Conservation (phyloP, 2,329 filamentous ascomycete species). For the Aspergillus sp. region DNA sequence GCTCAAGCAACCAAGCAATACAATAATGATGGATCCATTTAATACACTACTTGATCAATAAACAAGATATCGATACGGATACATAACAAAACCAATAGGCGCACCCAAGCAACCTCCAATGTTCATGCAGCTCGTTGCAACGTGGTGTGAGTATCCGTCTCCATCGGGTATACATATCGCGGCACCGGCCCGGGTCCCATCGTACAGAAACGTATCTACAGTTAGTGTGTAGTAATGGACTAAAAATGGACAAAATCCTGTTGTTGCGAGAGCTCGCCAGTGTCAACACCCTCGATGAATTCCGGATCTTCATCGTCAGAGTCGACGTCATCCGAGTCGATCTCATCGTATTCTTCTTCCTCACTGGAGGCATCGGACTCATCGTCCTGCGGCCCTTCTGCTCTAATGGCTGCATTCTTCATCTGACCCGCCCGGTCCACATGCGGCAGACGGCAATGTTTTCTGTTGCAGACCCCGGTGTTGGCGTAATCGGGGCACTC, state of each 20-base stretch:
- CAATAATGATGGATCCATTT: not conserved
- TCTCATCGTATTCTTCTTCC: slow-evolving; percentile 58
- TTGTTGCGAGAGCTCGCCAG: slow-evolving; percentile 46
- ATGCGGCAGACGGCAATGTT: slow-evolving; percentile 78
- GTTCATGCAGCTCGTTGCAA: not conserved
- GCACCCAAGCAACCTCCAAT: not conserved
- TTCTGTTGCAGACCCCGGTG: slow-evolving; percentile 71
- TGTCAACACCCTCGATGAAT: slow-evolving; percentile 31
- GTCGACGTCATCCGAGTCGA: slow-evolving; percentile 65
- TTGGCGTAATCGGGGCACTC: slow-evolving; percentile 97
- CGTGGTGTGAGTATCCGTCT: not conserved
- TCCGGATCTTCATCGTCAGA: slow-evolving; percentile 54
- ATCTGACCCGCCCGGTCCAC: slow-evolving; percentile 79
- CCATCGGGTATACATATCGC: not conserved
- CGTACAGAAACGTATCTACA: not conserved
- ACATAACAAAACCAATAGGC: not conserved
- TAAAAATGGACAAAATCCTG: slow-evolving; percentile 49
- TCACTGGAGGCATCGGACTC: slow-evolving; percentile 71
- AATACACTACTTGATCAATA: not conserved
- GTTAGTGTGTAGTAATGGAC: not conserved
- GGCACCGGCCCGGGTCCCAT: not conserved
- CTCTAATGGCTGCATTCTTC: slow-evolving; percentile 44
- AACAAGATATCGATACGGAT: not conserved
- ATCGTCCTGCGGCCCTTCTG: slow-evolving; percentile 39
- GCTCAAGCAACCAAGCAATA: too few relatives aligned